Conservation (phyloP, 2,329 filamentous ascomycete species). For the Pseudogymnoascus sp. region DNA sequence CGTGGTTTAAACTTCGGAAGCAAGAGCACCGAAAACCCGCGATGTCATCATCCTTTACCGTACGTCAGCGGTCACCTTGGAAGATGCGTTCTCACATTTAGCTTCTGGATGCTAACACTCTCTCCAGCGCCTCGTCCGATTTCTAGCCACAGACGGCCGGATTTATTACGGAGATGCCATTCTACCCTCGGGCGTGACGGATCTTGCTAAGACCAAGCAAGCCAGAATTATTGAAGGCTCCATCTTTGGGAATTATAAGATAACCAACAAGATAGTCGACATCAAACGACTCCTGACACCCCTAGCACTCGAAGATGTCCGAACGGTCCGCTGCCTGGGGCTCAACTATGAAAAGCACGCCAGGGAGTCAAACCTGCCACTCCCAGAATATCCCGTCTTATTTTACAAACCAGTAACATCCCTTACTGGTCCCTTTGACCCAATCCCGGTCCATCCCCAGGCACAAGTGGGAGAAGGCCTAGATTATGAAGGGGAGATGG, state of each 20-base stretch:
- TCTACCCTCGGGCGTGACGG: slow-evolving; percentile 48
- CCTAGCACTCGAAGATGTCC: slow-evolving; percentile 51
- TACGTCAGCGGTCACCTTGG: not conserved
- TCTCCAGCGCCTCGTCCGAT: slow-evolving; percentile 59
- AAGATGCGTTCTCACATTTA: not conserved
- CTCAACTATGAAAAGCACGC: slow-evolving; percentile 67
- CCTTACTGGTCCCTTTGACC: slow-evolving; percentile 53
- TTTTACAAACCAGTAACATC: slow-evolving; percentile 67
- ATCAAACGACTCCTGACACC: slow-evolving; percentile 53
- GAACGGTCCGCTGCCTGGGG: slow-evolving; percentile 60
- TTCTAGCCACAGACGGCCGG: slow-evolving; percentile 60
- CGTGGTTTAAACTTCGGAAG: not conserved
- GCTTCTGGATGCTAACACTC: not conserved
- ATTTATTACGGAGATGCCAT: slow-evolving; percentile 69
- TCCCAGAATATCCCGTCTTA: slow-evolving; percentile 62
- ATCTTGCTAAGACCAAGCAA: slow-evolving; percentile 51
- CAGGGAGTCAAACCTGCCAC: slow-evolving; percentile 57
- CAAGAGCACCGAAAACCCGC: slow-evolving; percentile 2
- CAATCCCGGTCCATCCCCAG: slow-evolving; percentile 55
- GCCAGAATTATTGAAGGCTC: slow-evolving; percentile 56
- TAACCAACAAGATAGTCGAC: slow-evolving; percentile 52
- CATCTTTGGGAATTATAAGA: slow-evolving; percentile 55
- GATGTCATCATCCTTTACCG: slow-evolving; percentile 7
- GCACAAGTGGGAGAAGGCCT: slow-evolving; percentile 58
- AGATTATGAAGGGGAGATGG: slow-evolving; percentile 76